Evolutionary conservation across 306 rosid species (phyloP), one percentile per base, ranked within the genome.

Genomic region (Biancaea sappan): DNA sequence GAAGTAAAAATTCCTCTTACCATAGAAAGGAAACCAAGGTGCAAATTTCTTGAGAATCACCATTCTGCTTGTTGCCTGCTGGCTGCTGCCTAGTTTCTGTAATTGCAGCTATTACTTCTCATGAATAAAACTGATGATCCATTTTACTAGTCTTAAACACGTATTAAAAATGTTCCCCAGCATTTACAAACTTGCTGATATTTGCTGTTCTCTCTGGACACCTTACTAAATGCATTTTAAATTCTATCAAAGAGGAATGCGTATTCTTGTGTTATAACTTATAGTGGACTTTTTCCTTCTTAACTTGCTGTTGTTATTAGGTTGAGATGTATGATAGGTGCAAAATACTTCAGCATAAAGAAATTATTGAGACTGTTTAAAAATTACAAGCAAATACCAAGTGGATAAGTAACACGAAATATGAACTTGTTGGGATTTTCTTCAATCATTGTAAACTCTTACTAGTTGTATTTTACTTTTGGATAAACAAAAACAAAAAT

Each of bases 81-180:
- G 25, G 43, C 43, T 66, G 51, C 58, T 35, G 62, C 38, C 50
- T 79, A 24, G 73, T 57, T 73, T 60, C 37, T 44, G 32, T 62
- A 24, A 25, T 31, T 12, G 2, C 41, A 14, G 44, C 7, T 43
- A 41, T 29, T 38, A 5, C 10, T 58, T 59, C n/a, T 58, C 15
- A 13, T 72, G 46, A 59, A 31, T 43, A 44, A 15, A 9, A 21
- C 25, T 44, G 6, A 11, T 34, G 38, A 34, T 47, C 40, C 22
- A 43, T 4, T 22, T 15, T 48, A 14, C 62, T 32, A 61, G 18
- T 62, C 31, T 22, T 62, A 37, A 62, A 19, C 43, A 26, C 10
- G 48, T 6, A 37, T 62, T 61, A 22, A 52, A 22, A 51, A 51
- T 19, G 4, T 52, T 52, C 18, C 16, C 59, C 28, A 24, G n/a